phyloP scores from a whole-genome alignment of 2,329 filamentous ascomycete genomes.

The Sordariomycetes sp. region DNA sequence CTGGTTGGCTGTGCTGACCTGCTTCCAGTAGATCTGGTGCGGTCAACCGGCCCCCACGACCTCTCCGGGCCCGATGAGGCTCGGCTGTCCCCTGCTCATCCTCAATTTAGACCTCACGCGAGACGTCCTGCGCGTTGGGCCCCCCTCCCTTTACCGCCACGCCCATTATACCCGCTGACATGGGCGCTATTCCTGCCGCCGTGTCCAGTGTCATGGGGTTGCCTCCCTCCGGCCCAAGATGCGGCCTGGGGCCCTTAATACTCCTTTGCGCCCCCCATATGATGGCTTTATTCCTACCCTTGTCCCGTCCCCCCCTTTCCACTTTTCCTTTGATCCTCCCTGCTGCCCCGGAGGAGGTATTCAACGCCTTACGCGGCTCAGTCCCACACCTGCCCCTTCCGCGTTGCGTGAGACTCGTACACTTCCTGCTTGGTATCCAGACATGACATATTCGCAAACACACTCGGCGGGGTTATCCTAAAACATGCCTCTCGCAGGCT shows the following conservation, averaged over 20 bases:
- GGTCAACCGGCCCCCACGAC: not conserved
- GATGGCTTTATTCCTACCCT: not conserved
- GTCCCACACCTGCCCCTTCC: not conserved
- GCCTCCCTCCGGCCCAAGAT: not conserved
- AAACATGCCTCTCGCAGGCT: not conserved
- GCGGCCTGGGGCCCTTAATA: not conserved
- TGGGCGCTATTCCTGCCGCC: not conserved
- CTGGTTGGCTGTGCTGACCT: not conserved
- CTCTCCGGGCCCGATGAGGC: not conserved
- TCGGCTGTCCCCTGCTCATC: not conserved
- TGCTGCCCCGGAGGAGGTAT: not conserved
- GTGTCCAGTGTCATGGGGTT: not conserved
- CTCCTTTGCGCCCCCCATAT: not conserved
- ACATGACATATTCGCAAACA: not conserved
- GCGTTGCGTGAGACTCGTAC: not conserved
- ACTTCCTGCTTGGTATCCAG: not conserved
- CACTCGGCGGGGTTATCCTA: not conserved
- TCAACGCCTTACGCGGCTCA: not conserved
- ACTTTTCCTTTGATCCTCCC: not conserved
- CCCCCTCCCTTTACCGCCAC: not conserved
- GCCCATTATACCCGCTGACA: not conserved
- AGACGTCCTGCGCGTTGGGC: not conserved
- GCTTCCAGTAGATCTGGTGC: not conserved
- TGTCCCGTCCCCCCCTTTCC: not conserved
- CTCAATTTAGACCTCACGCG: not conserved